Base-by-base conservation (phyloP, 2,329 filamentous ascomycete species). In the Zasmidium cellare region DNA sequence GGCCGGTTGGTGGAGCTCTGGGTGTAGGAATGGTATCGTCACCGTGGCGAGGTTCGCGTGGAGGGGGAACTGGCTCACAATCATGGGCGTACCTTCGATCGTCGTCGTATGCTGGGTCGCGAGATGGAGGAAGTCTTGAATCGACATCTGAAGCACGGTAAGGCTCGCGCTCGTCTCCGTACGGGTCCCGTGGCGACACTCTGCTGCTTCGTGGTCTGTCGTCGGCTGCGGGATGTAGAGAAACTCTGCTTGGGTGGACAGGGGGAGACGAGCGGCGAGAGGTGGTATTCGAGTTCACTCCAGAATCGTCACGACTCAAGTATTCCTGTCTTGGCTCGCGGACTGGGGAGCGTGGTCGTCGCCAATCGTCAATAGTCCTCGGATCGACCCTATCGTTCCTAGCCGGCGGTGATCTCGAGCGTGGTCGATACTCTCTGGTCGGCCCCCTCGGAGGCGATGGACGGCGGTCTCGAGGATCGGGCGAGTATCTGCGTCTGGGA, bases 231-330 rank as follows among this genome's bases (percentile, higher is more conserved):
- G 61, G 59, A 31, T 64, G 62, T 18, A 79, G 67, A 49, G 75
- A 77, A 51, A 77, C 69, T 64, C 82, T 78, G 62, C 84, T 85
- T 16, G 80, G 78, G 65, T 85, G 82, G 14, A 82, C 72, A 12
- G 76, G 82, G 16, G 86, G 86, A 5, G 86, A 87, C 9, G 86
- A 86, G 50, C 84, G 79, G 56, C 84, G 80, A 20, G 85, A 87
- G 25, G 82, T 85, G 19, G 79, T 72, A 19, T 74, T 79, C 9
- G 85, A 87, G 41, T 79, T 81, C 56, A 79, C 74, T 20, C 78
- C 81, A 20, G 82, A 84, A 45, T 78, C 76, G 51, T 81, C 78
- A 41, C 77, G 79, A 31, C 79, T 79, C 1, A 63, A 45, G 46
- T 69, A 68, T 41, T 71, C 69, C 24, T 65, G 65, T 52, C 67